These are phyloP conservation scores for Salix brachista DNA, from an alignment of 345 rosid species.

Conservation along the genomic window DNA sequence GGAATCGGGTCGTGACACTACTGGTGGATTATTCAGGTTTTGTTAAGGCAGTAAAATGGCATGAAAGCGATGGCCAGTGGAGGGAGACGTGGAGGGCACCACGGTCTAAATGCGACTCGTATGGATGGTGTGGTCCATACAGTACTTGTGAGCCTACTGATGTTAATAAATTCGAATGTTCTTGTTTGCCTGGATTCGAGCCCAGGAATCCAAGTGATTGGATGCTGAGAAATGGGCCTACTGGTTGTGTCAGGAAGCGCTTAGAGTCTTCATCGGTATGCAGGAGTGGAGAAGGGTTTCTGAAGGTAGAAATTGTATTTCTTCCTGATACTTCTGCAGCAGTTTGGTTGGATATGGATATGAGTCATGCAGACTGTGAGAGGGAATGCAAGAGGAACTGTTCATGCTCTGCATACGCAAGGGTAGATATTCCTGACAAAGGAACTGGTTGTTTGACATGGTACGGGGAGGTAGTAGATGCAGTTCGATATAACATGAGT, in stretches of 20 bases:
- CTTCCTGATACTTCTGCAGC: slow-evolving; percentile 9
- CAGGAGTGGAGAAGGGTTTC: slow-evolving; percentile 14
- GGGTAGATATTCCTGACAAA: too few relatives aligned
- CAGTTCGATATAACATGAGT: too few relatives aligned
- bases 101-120: too few relatives aligned
- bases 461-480: too few relatives aligned
- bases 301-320: background rate
- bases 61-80: too few relatives aligned
- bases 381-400: slow-evolving; percentile 7
- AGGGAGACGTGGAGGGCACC: too few relatives aligned
- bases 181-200: slow-evolving; percentile 10
- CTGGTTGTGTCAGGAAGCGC: background rate
- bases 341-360: background rate
- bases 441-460: background rate
- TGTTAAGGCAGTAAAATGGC: too few relatives aligned
- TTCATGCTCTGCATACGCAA: slow-evolving; percentile 5
- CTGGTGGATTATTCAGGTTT: too few relatives aligned
- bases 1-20: too few relatives aligned
- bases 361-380: slow-evolving; percentile 2
- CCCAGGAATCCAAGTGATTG: background rate
- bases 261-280: too few relatives aligned
- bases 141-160: background rate
- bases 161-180: background rate
- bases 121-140: too few relatives aligned
- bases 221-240: slow-evolving; percentile 8